Base-by-base conservation (phyloP, 2,329 filamentous ascomycete genomes). In the Sclerotinia minor region DNA sequence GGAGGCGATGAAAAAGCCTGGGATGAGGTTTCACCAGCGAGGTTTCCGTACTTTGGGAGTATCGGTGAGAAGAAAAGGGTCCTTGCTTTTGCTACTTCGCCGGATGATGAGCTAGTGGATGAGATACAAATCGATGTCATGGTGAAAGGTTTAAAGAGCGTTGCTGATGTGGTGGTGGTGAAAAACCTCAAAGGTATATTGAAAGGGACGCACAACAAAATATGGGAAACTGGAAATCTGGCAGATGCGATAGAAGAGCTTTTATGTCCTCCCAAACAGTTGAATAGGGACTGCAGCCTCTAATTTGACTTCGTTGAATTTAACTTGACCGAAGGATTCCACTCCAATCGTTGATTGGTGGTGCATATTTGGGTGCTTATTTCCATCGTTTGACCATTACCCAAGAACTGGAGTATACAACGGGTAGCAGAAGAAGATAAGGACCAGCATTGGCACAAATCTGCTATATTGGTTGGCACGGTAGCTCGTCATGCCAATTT, bases 1-100 rank as follows among this genome's bases (percentile, higher is more conserved):
- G 76, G 84, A 1, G 68, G 73, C 11, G 79, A 81, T 58, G 81
- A 84, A 53, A n/a, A 71, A 0, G 45, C 65, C 0, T 92, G 88
- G 89, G 79, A 80, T 65, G 77, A 73, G 1, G 85, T 81, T 1
- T 69, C 69, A 21, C 71, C 71, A 26, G 68, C 70, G 1, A 67
- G 38, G 5, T 67, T 65, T 65, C 13, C 26, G 6, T 45, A 45
- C 5, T 67, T 64, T 21, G n/a, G 59, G 3, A 50, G 57, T 24
- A 35, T 45, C 4, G 71, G 69, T 64, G 49, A 41, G 44, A 59
- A 66, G 35, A 70, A 59, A 11, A 69, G 65, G 21, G 63, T 69
- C 9, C 41, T 71, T 9, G 64, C 72, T 17, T 67, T 76, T 17
- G 69, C 69, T 11, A 70, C 65, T 35, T 84, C 83, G 24, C 72